phyloP scores from a whole-genome alignment of 2,329 filamentous ascomycete genomes.

The Fusarium annulatum region DNA sequence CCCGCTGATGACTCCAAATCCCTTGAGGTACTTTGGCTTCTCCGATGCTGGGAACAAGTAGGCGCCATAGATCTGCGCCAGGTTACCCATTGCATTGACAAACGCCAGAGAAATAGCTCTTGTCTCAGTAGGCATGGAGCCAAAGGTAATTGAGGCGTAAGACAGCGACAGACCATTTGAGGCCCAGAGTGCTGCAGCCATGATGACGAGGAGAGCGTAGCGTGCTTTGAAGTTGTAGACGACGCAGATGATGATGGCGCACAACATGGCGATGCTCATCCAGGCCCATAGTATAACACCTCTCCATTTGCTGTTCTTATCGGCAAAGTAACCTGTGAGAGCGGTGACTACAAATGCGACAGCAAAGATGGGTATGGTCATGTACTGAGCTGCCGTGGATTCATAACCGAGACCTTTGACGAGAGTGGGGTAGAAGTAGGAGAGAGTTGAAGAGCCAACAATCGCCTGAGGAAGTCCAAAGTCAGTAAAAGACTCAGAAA shows the following conservation, averaged over 20 bases:
- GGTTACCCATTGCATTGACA: conserved; percentile 57
- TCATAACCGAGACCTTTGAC: not conserved
- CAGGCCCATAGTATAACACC: not conserved
- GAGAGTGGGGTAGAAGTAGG: not conserved
- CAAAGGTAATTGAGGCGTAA: not conserved
- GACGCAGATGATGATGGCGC: not conserved
- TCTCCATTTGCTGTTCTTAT: not conserved
- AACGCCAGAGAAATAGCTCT: not conserved
- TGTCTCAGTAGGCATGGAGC: not conserved
- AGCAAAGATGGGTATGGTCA: not conserved
- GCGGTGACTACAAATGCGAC: not conserved
- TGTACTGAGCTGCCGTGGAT: not conserved
- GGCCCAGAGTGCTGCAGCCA: not conserved
- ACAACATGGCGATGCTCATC: not conserved
- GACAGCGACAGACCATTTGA: not conserved
- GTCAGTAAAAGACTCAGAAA: not conserved
- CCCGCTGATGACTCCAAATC: conserved; percentile 50
- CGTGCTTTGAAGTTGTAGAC: not conserved
- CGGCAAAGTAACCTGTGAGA: not conserved
- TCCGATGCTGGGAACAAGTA: conserved; percentile 63
- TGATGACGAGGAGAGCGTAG: not conserved
- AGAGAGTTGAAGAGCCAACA: not conserved
- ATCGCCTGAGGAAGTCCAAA: not conserved
- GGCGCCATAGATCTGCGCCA: conserved; percentile 67
- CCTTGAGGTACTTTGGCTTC: conserved; percentile 60